These are phyloP conservation scores for Talaromyces trachyspermus DNA, from an alignment of 495 filamentous ascomycete species.

Conservation along the genomic window DNA sequence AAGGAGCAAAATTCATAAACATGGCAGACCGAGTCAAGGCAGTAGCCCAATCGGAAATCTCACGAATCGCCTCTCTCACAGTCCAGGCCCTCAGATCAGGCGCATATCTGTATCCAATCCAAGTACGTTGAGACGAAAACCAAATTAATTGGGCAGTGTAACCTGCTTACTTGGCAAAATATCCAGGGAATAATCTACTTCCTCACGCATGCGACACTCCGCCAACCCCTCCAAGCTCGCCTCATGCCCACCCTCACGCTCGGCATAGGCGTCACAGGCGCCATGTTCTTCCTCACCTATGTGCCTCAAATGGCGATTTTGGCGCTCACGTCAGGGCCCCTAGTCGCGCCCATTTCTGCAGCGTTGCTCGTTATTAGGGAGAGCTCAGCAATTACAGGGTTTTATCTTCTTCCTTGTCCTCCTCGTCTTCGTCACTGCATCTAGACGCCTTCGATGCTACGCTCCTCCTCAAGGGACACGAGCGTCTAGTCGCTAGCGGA, in stretches of 20 bases:
- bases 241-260: conserved; percentile 63
- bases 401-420: neutral
- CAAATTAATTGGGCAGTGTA: too few relatives aligned
- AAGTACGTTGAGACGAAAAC: too few relatives aligned
- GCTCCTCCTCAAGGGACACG: conserved; percentile 47
- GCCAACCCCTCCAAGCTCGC: conserved; percentile 61
- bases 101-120: conserved; percentile 81
- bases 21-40: conserved; percentile 40
- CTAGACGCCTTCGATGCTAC: conserved; percentile 89
- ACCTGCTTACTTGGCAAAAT: too few relatives aligned
- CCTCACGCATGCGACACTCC: conserved; percentile 34
- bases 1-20: neutral
- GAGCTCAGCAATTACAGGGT: conserved; percentile 61
- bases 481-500: conserved; percentile 58
- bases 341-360: conserved; percentile 67
- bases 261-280: conserved; percentile 60
- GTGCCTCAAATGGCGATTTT: conserved; percentile 78
- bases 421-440: neutral
- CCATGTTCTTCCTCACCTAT: conserved; percentile 87
- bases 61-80: conserved; percentile 36
- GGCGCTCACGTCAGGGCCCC: conserved; percentile 72
- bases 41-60: conserved; percentile 34
- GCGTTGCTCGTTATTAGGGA: conserved; percentile 74
- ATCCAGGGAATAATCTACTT: conserved; percentile 73
- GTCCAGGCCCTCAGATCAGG: conserved; percentile 60